Conservation (phyloP, 1,139 yeast species). For the Casaregolazyma lundiana region DNA sequence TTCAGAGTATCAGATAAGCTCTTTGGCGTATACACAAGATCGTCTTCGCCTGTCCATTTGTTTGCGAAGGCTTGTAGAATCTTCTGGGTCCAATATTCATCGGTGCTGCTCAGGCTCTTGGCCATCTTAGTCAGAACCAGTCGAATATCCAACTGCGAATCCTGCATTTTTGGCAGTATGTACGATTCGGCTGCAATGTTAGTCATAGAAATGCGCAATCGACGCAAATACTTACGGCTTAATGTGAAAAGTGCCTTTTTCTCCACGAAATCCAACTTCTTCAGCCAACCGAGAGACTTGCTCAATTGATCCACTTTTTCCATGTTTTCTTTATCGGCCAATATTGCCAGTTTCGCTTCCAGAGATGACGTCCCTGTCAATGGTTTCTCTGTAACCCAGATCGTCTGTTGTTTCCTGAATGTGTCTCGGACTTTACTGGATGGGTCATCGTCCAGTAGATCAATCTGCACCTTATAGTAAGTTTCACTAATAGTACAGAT, state of each 20-base stretch:
- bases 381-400: constrained; percentile 16
- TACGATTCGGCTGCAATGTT: constrained; percentile 6
- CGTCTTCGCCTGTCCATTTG: constrained; percentile 17
- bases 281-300: constrained; percentile 2
- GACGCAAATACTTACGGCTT: constrained; percentile 16
- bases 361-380: not conserved
- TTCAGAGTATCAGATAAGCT: constrained; percentile 18
- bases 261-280: constrained; percentile 9
- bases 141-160: constrained; percentile 54
- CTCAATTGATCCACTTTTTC: not conserved
- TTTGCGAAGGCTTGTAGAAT: constrained; percentile 63
- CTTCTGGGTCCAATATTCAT: constrained; percentile 64
- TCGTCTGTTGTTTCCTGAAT: constrained; percentile 17
- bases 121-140: constrained; percentile 48
- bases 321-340: constrained; percentile 2
- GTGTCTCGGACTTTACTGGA: constrained; percentile 14
- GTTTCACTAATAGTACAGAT: constrained; percentile 43
- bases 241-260: constrained; percentile 11
- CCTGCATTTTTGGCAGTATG: constrained; percentile 15
- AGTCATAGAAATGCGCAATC: not conserved
- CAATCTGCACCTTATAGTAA: constrained; percentile 44
- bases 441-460: constrained; percentile 27
- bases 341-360: not conserved
- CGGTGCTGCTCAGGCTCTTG: constrained; percentile 41
- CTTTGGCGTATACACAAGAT: constrained; percentile 14